Conservation (phyloP, 257 asterid species). For the Forsythia suspensa region DNA sequence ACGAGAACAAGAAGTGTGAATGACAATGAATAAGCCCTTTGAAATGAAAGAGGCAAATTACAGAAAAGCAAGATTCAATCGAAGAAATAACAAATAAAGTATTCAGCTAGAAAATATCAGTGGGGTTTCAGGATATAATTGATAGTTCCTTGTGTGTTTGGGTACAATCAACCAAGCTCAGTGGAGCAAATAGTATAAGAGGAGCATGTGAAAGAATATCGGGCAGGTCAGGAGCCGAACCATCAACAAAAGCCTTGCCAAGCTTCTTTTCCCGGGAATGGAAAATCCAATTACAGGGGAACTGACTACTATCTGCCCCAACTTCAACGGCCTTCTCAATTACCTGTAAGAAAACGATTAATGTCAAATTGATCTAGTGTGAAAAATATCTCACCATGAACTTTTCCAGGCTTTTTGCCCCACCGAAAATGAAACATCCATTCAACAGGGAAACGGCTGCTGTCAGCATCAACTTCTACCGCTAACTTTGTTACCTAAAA, state of each 20-base stretch:
- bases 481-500: constrained; percentile 76
- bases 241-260: constrained; percentile 90
- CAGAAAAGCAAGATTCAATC: constrained; percentile 4
- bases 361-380: constrained; percentile 38
- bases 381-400: constrained; percentile 69
- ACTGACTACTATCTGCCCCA: constrained; percentile 92
- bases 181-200: neutral
- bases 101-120: constrained; percentile 2
- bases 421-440: constrained; percentile 99
- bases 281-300: constrained; percentile 92
- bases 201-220: constrained; percentile 27
- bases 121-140: neutral
- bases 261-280: constrained; percentile 95
- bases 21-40: constrained; percentile 2
- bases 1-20: neutral
- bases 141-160: neutral
- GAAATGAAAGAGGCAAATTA: constrained; percentile 5
- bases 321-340: constrained; percentile 74
- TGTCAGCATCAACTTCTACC: constrained; percentile 84
- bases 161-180: constrained; percentile 21
- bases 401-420: constrained; percentile 94
- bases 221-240: constrained; percentile 75
- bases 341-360: constrained; percentile 72
- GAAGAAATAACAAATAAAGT: constrained; percentile 14
- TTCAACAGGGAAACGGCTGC: constrained; percentile 78